Conservation (phyloP, 305 asterid species). For the Rubia balearica region DNA sequence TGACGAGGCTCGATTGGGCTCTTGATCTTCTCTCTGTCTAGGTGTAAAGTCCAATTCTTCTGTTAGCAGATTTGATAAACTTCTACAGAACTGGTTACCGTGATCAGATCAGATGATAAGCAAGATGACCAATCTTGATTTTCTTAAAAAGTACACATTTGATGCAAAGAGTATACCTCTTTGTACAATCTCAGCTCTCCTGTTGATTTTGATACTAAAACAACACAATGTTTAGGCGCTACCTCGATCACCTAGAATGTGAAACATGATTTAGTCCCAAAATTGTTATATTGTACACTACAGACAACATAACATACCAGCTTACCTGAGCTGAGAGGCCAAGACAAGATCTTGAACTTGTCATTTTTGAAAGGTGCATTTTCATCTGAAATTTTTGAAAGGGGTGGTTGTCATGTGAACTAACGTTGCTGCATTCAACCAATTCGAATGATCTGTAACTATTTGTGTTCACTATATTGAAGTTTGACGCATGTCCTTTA, state of each 20-base stretch:
- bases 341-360: conserved; percentile 19
- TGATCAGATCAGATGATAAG: not conserved
- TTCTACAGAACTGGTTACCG: conserved; percentile 26
- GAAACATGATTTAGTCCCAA: conserved; percentile 2
- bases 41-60: conserved; percentile 7
- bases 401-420: conserved; percentile 2
- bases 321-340: conserved; percentile 21
- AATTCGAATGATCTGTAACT: not conserved
- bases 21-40: not conserved
- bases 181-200: conserved; percentile 24
- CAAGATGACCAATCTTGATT: conserved; percentile 8
- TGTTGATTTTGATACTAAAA: conserved; percentile 22
- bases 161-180: conserved; percentile 18
- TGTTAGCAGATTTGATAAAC: conserved; percentile 24
- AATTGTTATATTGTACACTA: not conserved
- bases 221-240: conserved; percentile 27
- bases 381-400: conserved; percentile 16
- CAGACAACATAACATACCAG: not conserved
- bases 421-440: not conserved
- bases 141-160: not conserved
- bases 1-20: conserved; percentile 1
- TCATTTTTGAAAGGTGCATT: conserved; percentile 17
- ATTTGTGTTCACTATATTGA: not conserved
- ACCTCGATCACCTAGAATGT: conserved; percentile 24
- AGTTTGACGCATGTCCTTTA: not conserved